Percentiles rank a stretch among this genome's conserved stretches.
Evolutionary conservation across 2,329 filamentous ascomycete genomes (phyloP).

Genomic region (Fusarium tricinctum): DNA sequence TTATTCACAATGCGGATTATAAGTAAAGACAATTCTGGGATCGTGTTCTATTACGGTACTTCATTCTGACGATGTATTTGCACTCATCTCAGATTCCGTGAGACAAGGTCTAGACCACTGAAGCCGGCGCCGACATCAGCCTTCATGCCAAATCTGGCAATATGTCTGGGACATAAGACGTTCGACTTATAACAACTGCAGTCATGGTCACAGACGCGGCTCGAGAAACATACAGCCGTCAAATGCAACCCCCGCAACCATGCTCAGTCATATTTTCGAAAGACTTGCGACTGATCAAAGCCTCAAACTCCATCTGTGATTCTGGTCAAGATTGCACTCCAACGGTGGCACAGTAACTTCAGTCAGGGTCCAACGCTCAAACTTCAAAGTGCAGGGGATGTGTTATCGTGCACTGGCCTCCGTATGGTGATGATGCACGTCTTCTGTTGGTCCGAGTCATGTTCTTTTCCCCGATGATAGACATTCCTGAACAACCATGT

Average conservation of each 20-base stretch:
- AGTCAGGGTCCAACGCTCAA: slow-evolving; percentile 20
- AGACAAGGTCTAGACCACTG: slow-evolving; percentile 43
- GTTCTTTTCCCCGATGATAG: slow-evolving; percentile 36
- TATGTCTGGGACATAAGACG: slow-evolving; percentile 32
- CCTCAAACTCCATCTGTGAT: neutral
- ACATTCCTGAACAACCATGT: slow-evolving; percentile 34
- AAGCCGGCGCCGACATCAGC: slow-evolving; percentile 41
- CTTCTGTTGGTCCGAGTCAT: slow-evolving; percentile 39
- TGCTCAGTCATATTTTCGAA: neutral
- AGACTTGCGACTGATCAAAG: neutral
- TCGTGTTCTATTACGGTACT: slow-evolving; percentile 15
- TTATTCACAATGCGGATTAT: neutral
- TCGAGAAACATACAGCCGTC: slow-evolving; percentile 26
- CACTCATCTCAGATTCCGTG: slow-evolving; percentile 3
- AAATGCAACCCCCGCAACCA: slow-evolving; percentile 10
- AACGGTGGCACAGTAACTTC: slow-evolving; percentile 17
- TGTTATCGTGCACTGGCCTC: slow-evolving; percentile 44
- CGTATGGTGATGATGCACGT: slow-evolving; percentile 28
- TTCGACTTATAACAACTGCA: slow-evolving; percentile 40
- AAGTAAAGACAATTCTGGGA: neutral
- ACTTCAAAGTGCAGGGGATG: slow-evolving; percentile 28
- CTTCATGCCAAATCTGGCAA: slow-evolving; percentile 40
- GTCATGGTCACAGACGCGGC: slow-evolving; percentile 39
- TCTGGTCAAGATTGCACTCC: slow-evolving; percentile 6
- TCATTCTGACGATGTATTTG: slow-evolving; percentile 21